Evolutionary conservation across 495 filamentous ascomycete species (phyloP).

Genomic region (Aspergillus steynii): DNA sequence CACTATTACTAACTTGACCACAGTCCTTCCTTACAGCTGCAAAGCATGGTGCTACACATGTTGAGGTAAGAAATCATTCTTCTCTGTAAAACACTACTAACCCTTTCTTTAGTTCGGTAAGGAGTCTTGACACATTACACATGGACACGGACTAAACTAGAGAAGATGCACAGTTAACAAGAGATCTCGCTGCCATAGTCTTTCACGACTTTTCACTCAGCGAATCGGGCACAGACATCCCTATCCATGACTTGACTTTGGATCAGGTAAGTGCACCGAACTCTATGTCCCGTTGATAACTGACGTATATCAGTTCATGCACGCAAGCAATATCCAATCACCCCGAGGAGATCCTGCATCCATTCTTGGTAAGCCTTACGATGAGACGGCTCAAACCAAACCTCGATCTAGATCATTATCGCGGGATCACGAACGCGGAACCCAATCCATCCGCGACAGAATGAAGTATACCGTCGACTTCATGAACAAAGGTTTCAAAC

Average conservation of each 20-base stretch:
- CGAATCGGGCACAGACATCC: slow-evolving; percentile 40
- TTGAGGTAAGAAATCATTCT: slow-evolving; percentile 28
- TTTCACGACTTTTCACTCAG: slow-evolving; percentile 43
- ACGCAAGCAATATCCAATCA: slow-evolving; percentile 25
- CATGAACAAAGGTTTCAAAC: slow-evolving; percentile 33
- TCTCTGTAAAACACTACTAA: neutral
- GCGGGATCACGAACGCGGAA: slow-evolving; percentile 4
- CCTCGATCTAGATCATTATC: slow-evolving; percentile 18
- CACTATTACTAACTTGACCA: slow-evolving; percentile 1
- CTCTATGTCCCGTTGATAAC: neutral
- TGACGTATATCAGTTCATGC: slow-evolving; percentile 22
- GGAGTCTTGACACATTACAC: neutral
- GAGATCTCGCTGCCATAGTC: slow-evolving; percentile 38
- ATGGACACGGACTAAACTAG: slow-evolving; percentile 8
- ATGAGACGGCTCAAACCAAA: slow-evolving; percentile 40
- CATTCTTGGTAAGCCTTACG: neutral
- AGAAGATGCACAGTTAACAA: slow-evolving; percentile 43
- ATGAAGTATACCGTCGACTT: slow-evolving; percentile 39
- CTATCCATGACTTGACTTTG: slow-evolving; percentile 36
- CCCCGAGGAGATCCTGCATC: slow-evolving; percentile 1
- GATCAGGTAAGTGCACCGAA: slow-evolving; percentile 30
- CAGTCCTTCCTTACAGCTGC: slow-evolving; percentile 34
- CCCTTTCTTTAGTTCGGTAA: slow-evolving; percentile 12
- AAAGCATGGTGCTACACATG: slow-evolving; percentile 36
- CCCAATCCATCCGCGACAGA: slow-evolving; percentile 23